Evolutionary conservation across 176 grass and related monocot species (phyloP).

Genomic region (Thinopyrum elongatum): DNA sequence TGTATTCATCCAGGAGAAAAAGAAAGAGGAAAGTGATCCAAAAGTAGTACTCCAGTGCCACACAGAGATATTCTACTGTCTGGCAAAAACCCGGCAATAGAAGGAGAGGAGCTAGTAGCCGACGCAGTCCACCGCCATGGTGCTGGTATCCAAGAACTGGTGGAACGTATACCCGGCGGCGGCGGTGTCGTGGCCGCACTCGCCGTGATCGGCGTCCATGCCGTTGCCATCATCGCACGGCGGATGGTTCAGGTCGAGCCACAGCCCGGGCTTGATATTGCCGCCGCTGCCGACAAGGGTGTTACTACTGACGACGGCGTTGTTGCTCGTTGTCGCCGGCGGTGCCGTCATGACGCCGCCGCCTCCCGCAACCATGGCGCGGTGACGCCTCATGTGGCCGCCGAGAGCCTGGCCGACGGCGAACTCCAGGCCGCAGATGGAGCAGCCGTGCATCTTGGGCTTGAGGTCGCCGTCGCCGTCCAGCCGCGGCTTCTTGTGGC

Average conservation of each 20-base stretch:
- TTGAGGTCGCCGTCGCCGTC: constrained; percentile 31
- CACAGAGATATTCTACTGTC: neutral
- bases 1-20: neutral
- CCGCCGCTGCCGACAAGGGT: neutral
- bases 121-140: constrained; percentile 50
- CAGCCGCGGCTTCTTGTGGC: constrained; percentile 47
- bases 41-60: neutral
- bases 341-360: neutral
- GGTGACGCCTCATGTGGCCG: constrained; percentile 74
- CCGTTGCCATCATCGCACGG: constrained; percentile 11
- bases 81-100: constrained; percentile 7
- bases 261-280: constrained; percentile 23
- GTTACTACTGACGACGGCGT: neutral
- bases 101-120: constrained; percentile 36
- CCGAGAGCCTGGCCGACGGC: constrained; percentile 63
- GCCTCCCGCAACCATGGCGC: neutral
- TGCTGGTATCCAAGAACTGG: constrained; percentile 39
- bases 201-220: neutral
- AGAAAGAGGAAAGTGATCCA: neutral
- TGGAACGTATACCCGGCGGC: constrained; percentile 35
- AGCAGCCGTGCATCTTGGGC: constrained; percentile 63
- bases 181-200: constrained; percentile 15
- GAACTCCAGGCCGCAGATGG: constrained; percentile 69
- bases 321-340: neutral
- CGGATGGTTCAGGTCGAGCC: constrained; percentile 53